A percentile compares a stretch with the other conserved stretches of the same genome.
These are phyloP conservation scores for Pharus latifolius DNA, from an alignment of 176 grass and related monocot genomes.

Conservation along the genomic window DNA sequence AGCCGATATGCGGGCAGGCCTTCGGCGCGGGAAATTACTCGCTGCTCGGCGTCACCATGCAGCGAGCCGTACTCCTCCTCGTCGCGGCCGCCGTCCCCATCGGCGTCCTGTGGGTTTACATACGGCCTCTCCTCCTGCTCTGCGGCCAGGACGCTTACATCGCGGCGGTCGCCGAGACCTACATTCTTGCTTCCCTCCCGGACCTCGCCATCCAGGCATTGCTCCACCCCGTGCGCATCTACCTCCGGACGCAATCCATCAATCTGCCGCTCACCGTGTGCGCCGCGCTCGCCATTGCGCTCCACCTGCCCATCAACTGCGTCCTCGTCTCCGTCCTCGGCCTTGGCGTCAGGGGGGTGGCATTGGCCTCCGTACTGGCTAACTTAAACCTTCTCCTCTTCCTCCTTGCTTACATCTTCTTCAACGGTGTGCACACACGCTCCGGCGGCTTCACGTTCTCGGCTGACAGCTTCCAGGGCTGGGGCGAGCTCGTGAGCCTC, in stretches of 20 bases:
- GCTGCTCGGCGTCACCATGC: conserved; percentile 57
- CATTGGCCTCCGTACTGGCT: conserved; percentile 50
- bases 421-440: conserved; percentile 37
- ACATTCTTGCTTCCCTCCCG: conserved; percentile 71
- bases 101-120: conserved; percentile 48
- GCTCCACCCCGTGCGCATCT: conserved; percentile 69
- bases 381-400: conserved; percentile 77
- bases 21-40: conserved; percentile 46
- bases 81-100: conserved; percentile 44
- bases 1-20: conserved; percentile 82
- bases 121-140: conserved; percentile 61
- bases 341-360: conserved; percentile 56
- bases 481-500: conserved; percentile 54
- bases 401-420: conserved; percentile 47
- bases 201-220: conserved; percentile 70
- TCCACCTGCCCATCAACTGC: conserved; percentile 84
- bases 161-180: conserved; percentile 50
- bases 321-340: conserved; percentile 53
- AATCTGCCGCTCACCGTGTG: conserved; percentile 65
- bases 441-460: conserved; percentile 50
- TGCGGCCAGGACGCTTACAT: conserved; percentile 73
- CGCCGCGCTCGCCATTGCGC: conserved; percentile 54
- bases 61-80: conserved; percentile 69
- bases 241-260: conserved; percentile 71
- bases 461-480: conserved; percentile 47